phyloP scores from a whole-genome alignment of 1,284 basidiomycete genomes.

The Porodaedalea pini region DNA sequence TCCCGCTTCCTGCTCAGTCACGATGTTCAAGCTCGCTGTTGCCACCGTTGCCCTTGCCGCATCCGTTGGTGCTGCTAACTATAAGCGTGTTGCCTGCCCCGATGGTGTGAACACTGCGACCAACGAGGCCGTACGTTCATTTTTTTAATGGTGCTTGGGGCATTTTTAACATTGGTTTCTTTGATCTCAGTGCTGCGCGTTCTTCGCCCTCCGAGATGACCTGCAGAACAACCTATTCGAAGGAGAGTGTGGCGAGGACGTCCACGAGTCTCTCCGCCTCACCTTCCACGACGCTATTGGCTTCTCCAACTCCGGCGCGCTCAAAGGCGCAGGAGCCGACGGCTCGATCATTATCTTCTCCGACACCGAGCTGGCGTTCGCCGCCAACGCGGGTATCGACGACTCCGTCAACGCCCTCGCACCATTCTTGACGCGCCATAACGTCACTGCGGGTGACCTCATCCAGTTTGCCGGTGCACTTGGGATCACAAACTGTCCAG shows the following conservation, averaged over 20 bases:
- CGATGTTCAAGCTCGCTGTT: constrained; percentile 16
- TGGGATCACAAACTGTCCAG: constrained; percentile 31
- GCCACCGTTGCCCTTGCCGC: constrained; percentile 13
- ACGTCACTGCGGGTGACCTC: constrained; percentile 29
- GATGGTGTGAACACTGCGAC: constrained; percentile 21
- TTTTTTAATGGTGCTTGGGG: not conserved
- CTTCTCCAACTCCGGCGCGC: constrained; percentile 21
- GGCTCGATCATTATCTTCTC: constrained; percentile 21
- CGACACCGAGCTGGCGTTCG: constrained; percentile 22
- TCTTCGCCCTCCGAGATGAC: constrained; percentile 25
- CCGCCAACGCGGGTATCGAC: constrained; percentile 29
- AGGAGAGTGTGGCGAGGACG: constrained; percentile 23
- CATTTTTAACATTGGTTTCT: not conserved
- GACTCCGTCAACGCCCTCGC: constrained; percentile 27
- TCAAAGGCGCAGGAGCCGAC: constrained; percentile 18
- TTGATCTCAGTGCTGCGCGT: constrained; percentile 22
- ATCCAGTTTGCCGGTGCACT: constrained; percentile 32
- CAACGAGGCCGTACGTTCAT: constrained; percentile 13
- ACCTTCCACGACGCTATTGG: constrained; percentile 28
- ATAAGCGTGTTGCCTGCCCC: constrained; percentile 24
- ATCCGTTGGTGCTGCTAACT: constrained; percentile 12
- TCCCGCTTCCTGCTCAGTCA: not conserved
- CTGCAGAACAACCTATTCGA: constrained; percentile 24
- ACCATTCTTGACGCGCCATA: constrained; percentile 27
- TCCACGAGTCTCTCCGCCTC: constrained; percentile 25